Evolutionary conservation across 805 yeast genomes (phyloP).

Genomic region (Candida chilensis): DNA sequence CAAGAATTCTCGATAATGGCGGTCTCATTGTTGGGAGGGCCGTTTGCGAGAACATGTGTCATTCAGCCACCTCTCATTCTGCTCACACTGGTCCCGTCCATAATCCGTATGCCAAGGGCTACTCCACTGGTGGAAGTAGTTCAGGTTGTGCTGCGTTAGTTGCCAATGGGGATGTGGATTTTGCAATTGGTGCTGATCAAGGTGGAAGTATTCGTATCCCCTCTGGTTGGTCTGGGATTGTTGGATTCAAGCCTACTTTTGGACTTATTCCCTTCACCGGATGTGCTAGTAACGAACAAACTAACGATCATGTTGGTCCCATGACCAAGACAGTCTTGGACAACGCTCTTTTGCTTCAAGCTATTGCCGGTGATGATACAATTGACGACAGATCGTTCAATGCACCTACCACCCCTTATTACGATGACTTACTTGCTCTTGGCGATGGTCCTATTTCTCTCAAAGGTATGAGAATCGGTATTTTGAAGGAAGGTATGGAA

Average conservation of each 20-base stretch:
- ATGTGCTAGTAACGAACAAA: slow-evolving; percentile 19
- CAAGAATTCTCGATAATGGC: slow-evolving; percentile 21
- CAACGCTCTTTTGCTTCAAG: slow-evolving; percentile 18
- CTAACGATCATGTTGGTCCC: slow-evolving; percentile 27
- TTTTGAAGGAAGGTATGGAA: slow-evolving; percentile 22
- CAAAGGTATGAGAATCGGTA: slow-evolving; percentile 19
- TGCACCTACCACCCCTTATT: slow-evolving; percentile 12
- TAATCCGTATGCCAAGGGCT: slow-evolving; percentile 29
- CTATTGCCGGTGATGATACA: slow-evolving; percentile 23
- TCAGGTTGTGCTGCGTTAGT: slow-evolving; percentile 48
- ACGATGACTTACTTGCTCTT: slow-evolving; percentile 5
- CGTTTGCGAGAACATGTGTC: slow-evolving; percentile 24
- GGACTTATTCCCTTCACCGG: slow-evolving; percentile 30
- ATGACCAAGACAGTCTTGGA: slow-evolving; percentile 22
- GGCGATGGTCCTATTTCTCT: slow-evolving; percentile 7
- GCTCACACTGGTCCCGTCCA: slow-evolving; percentile 29
- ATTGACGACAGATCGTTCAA: slow-evolving; percentile 18
- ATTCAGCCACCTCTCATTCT: slow-evolving; percentile 19
- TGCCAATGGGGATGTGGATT: slow-evolving; percentile 34
- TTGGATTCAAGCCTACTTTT: slow-evolving; percentile 41
- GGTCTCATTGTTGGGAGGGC: slow-evolving; percentile 20
- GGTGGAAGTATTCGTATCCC: slow-evolving; percentile 45
- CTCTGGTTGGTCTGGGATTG: slow-evolving; percentile 32
- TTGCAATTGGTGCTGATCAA: slow-evolving; percentile 37
- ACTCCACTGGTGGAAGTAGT: slow-evolving; percentile 38